Base-by-base conservation (phyloP, 2,329 filamentous ascomycete genomes). In the Diaporthe velutina region DNA sequence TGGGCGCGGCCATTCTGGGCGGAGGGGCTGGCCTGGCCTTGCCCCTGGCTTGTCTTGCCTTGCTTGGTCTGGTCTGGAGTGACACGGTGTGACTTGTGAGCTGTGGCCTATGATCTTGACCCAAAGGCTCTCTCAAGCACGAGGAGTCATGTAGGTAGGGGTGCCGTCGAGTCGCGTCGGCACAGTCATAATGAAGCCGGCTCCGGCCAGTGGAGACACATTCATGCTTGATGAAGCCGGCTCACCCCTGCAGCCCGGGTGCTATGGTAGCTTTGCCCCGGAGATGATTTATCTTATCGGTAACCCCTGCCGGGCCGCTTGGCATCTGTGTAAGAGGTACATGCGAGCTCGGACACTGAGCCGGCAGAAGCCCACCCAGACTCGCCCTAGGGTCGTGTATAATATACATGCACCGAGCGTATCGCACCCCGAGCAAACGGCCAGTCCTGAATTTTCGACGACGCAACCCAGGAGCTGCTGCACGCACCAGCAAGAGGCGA, bases 371-470 rank as follows among this genome's bases (percentile, higher is more conserved):
- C 58, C 58, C 38, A 42, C 58, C 35, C n/a, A 42, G n/a, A 28
- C 13, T 19, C 13, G 10, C 7, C 15, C 22, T 10, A 3, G 13
- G 5, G 9, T 5, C n/a, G 38, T 64, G 58, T 64, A 64, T 19
- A 30, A 30, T 22, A 25, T 50, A 38, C 42, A 35, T 38, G 10
- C 42, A 19, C n/a, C 1, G 3, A 38, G 30, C 13, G 15, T 19
- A n/a, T 50, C 61, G 17, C 61, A 28, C 30, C 61, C 45, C 5
- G 40, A 22, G 42, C 45, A 52, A n/a, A 33, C 61, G 13, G 42
- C 35, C 61, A 22, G 61, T 35, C 71, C 74, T 52, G 64, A 73
- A 75, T 70, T 75, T 75, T 75, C 64, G 42, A 70, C 66, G 33
- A 40, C 28, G 57, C 48, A 67, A 60, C 35, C 54, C 67, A 15